A percentile compares a stretch with the other conserved stretches of the same genome.
phyloP scores from a whole-genome alignment of 768 basidiomycete genomes.

The Suillus clintonianus region DNA sequence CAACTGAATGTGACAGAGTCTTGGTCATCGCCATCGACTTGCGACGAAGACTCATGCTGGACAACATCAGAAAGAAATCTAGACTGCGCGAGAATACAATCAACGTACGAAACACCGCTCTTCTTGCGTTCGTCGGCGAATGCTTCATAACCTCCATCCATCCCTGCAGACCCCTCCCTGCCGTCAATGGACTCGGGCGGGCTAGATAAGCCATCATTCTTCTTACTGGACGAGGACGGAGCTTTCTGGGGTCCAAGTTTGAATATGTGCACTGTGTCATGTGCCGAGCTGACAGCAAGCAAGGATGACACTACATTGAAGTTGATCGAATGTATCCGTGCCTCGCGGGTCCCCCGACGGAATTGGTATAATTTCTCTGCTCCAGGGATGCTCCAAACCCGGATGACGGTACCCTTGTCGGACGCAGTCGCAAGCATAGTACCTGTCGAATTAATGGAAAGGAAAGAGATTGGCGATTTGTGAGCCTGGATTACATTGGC shows the following conservation, averaged over 20 bases:
- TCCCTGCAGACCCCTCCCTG: constrained; percentile 54
- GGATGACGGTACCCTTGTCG: constrained; percentile 95
- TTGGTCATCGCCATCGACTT: constrained; percentile 78
- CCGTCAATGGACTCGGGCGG: constrained; percentile 69
- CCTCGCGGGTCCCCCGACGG: constrained; percentile 83
- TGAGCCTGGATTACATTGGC: constrained; percentile 97
- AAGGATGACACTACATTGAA: constrained; percentile 85
- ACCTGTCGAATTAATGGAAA: constrained; percentile 84
- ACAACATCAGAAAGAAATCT: constrained; percentile 1
- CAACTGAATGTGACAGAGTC: constrained; percentile 73
- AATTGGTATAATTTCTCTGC: constrained; percentile 97
- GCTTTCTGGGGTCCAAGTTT: constrained; percentile 56
- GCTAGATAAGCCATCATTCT: constrained; percentile 46
- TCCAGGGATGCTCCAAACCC: constrained; percentile 89
- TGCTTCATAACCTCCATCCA: constrained; percentile 78
- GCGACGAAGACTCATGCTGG: constrained; percentile 55
- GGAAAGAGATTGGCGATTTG: constrained; percentile 87
- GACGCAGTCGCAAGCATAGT: constrained; percentile 91
- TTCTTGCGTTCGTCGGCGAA: constrained; percentile 79
- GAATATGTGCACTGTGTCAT: constrained; percentile 97
- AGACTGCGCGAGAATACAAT: constrained; percentile 4
- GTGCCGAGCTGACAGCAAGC: constrained; percentile 88
- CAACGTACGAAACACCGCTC: constrained; percentile 54
- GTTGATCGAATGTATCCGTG: constrained; percentile 79
- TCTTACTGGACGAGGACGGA: constrained; percentile 7